phyloP scores from a whole-genome alignment of 345 rosid genomes.

The Eucalyptus curtisii region DNA sequence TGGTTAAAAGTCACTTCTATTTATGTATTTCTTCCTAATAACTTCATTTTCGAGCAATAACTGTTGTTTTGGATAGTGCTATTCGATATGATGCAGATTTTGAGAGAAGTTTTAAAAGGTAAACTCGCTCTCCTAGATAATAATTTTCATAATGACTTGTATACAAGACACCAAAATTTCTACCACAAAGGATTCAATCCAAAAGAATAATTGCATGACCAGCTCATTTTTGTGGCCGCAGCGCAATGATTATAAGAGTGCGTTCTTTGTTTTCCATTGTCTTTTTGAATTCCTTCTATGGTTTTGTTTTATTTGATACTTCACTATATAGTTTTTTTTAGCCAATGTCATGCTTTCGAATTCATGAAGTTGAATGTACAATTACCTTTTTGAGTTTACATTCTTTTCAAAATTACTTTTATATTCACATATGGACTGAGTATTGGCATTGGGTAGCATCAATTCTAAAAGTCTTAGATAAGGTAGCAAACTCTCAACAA shows the following conservation, averaged over 20 bases:
- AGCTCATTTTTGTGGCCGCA: no score
- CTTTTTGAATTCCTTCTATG: no score
- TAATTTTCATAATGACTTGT: not conserved
- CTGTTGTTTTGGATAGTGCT: not conserved
- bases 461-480: not conserved
- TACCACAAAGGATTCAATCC: no score
- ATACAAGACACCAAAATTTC: not conserved
- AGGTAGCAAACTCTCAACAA: not conserved
- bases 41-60: not conserved
- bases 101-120: not conserved
- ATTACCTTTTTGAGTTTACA: not conserved
- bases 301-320: no score
- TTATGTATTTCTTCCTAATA: not conserved
- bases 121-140: not conserved
- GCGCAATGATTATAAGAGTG: no score
- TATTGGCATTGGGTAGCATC: not conserved
- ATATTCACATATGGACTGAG: not conserved
- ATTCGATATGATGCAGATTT: not conserved
- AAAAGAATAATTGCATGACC: no score
- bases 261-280: no score
- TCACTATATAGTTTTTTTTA: not conserved
- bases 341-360: not conserved
- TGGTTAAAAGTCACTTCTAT: not conserved
- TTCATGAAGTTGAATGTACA: not conserved
- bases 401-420: not conserved